Evolutionary conservation across 78 protist genomes (phyloP).

Genomic region (Capsaspora owczarzaki): DNA sequence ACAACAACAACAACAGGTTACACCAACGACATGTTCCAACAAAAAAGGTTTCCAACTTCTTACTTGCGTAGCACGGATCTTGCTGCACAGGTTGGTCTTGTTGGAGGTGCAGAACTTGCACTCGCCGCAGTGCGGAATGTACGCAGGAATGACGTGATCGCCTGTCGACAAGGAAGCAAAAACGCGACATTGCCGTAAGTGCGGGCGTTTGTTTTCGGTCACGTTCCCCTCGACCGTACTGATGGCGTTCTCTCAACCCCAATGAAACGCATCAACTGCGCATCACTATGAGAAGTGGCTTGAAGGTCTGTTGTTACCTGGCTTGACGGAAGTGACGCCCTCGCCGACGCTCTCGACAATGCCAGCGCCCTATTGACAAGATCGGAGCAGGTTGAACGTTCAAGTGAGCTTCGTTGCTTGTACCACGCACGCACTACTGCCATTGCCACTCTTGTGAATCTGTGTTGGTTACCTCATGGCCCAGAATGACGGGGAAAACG

Average conservation of each 20-base stretch:
- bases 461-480: conserved; percentile 69
- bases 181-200: too few relatives aligned
- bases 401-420: neutral
- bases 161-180: neutral
- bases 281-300: neutral
- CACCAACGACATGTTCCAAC: neutral
- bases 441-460: neutral
- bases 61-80: conserved; percentile 55
- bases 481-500: conserved; percentile 75
- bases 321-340: conserved; percentile 66
- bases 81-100: conserved; percentile 79
- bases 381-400: neutral
- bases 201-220: too few relatives aligned
- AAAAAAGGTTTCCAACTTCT: neutral
- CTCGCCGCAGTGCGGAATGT: conserved; percentile 54
- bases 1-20: neutral
- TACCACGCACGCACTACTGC: neutral
- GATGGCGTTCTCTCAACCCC: too few relatives aligned
- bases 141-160: conserved; percentile 54
- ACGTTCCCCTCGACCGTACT: too few relatives aligned
- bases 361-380: conserved; percentile 63
- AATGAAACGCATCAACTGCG: neutral
- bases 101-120: conserved; percentile 40
- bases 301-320: neutral
- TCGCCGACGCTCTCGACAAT: conserved; percentile 88